A percentile compares a stretch with the other conserved stretches of the same genome.
These are phyloP conservation scores for Ceratocystis papillata DNA, from an alignment of 2,329 filamentous ascomycete genomes.

Conservation along the genomic window DNA sequence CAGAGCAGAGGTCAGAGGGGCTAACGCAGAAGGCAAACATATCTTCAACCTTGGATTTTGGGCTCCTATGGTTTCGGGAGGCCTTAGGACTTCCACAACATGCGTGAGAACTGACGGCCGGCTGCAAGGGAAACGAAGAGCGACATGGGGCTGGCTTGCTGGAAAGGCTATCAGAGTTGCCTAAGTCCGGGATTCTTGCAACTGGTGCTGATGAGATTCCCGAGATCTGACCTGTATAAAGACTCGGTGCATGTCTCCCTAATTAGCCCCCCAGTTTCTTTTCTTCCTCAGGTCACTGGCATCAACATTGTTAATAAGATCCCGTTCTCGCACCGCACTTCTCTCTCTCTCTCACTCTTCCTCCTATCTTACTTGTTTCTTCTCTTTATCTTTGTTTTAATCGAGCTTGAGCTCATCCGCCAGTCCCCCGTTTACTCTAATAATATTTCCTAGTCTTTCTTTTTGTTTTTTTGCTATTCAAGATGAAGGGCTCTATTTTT, in stretches of 20 bases:
- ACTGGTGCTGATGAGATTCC: not conserved
- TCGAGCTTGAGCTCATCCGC: not conserved
- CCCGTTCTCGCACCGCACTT: constrained; percentile 23
- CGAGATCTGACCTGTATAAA: constrained; percentile 19
- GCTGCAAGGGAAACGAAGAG: constrained; percentile 15
- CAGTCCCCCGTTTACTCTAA: not conserved
- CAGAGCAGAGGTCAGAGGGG: constrained; percentile 1
- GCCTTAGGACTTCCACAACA: not conserved
- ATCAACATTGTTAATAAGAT: constrained; percentile 17
- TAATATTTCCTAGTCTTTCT: not conserved
- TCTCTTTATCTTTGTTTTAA: not conserved
- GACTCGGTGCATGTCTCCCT: constrained; percentile 14
- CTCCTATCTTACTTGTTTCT: not conserved
- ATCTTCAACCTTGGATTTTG: not conserved
- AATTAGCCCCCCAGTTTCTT: constrained; percentile 11
- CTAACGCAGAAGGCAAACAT: too few relatives aligned
- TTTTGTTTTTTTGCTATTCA: constrained; percentile 14
- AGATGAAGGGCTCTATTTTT: constrained; percentile 22
- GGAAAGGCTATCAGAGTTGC: not conserved
- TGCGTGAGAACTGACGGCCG: not conserved
- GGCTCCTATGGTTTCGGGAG: not conserved
- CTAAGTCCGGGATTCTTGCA: not conserved
- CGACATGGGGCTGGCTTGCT: constrained; percentile 5
- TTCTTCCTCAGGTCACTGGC: constrained; percentile 19
- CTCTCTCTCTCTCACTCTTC: constrained; percentile 16